Evolutionary conservation across 1,139 yeast genomes (phyloP).

Genomic region (Lodderomyces margitis): DNA sequence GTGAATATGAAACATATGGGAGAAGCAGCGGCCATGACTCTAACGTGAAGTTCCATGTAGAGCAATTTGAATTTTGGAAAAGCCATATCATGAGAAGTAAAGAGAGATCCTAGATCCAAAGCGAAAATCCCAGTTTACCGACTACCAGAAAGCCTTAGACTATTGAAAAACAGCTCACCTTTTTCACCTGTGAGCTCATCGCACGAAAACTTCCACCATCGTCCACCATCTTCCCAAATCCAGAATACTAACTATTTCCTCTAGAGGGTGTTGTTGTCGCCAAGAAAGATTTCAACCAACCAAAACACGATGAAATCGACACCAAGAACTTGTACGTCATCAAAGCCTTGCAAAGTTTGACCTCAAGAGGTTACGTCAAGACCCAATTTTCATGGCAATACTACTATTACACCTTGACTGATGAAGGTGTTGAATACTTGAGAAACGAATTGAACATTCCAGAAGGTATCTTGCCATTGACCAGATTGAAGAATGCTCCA

Average conservation of each 20-base stretch:
- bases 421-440: conserved; percentile 98
- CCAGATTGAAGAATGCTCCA: conserved; percentile 94
- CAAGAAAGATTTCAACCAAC: conserved; percentile 97
- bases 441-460: conserved; percentile 98
- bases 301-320: conserved; percentile 97
- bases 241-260: conserved; percentile 28
- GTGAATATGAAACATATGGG: too few relatives aligned
- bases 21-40: too few relatives aligned
- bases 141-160: too few relatives aligned
- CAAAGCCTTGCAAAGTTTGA: conserved; percentile 99
- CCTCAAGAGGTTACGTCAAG: conserved; percentile 98
- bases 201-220: neutral
- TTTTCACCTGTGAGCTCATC: too few relatives aligned
- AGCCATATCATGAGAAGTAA: too few relatives aligned
- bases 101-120: too few relatives aligned
- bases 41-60: too few relatives aligned
- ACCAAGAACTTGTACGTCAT: conserved; percentile 97
- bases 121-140: too few relatives aligned
- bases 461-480: conserved; percentile 97
- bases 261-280: conserved; percentile 99
- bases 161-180: too few relatives aligned
- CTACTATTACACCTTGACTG: conserved; percentile 99
- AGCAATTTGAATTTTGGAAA: too few relatives aligned
- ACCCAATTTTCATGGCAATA: conserved; percentile 99
- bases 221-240: too few relatives aligned